Conservation (phyloP, 2,329 filamentous ascomycete species). For the Gliomastix tumulicola region DNA sequence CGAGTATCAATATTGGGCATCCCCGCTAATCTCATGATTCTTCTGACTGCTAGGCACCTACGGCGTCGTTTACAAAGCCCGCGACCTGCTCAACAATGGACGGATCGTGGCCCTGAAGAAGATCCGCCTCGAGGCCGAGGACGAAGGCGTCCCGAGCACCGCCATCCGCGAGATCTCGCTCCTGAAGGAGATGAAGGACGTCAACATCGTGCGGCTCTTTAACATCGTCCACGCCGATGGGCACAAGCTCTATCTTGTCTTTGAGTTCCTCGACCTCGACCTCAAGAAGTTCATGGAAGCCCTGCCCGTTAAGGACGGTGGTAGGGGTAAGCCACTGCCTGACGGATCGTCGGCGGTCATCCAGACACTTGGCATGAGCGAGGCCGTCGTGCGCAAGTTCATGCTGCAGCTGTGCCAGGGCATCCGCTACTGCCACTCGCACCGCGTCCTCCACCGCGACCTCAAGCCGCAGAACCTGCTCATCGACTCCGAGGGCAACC, state of each 20-base stretch:
- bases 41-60: conserved; percentile 64
- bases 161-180: conserved; percentile 92
- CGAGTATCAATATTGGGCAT: conserved; percentile 8
- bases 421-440: conserved; percentile 81
- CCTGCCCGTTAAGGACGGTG: conserved; percentile 75
- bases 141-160: conserved; percentile 87
- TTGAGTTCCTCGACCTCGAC: conserved; percentile 86
- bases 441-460: conserved; percentile 81
- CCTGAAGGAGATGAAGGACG: conserved; percentile 89
- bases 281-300: conserved; percentile 97
- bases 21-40: background rate
- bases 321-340: conserved; percentile 77
- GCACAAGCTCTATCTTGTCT: conserved; percentile 90
- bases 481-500: conserved; percentile 78
- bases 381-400: conserved; percentile 84
- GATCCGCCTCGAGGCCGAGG: conserved; percentile 89
- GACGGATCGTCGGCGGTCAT: conserved; percentile 63
- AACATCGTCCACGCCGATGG: conserved; percentile 95
- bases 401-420: conserved; percentile 84
- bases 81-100: conserved; percentile 73
- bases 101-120: conserved; percentile 92
- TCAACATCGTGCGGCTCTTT: conserved; percentile 79
- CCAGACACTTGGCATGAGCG: conserved; percentile 63
- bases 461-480: conserved; percentile 87
- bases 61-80: conserved; percentile 91